These are phyloP conservation scores for Passiflora organensis DNA, from an alignment of 345 rosid genomes.

Conservation along the genomic window DNA sequence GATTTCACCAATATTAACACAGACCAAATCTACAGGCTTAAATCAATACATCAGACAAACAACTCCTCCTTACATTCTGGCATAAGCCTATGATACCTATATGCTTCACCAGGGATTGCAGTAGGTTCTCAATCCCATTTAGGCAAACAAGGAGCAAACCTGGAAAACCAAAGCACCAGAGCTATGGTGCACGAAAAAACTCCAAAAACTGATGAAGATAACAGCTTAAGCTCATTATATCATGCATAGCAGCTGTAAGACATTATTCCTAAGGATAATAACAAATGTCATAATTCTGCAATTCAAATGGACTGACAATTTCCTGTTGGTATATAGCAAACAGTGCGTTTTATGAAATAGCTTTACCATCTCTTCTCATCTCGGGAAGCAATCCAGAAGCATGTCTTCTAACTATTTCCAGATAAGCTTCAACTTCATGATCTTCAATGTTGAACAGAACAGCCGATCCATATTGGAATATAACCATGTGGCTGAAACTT, in stretches of 20 bases:
- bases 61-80: too few species aligned
- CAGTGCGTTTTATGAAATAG: background rate
- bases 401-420: constrained; percentile 61
- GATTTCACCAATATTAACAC: too few species aligned
- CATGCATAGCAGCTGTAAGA: too few species aligned
- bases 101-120: too few species aligned
- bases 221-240: too few species aligned
- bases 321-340: background rate
- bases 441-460: constrained; percentile 82
- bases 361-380: constrained; percentile 74
- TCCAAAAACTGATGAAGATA: background rate
- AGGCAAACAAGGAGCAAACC: too few species aligned
- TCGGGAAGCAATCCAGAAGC: constrained; percentile 77
- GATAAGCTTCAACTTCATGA: constrained; percentile 55
- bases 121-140: too few species aligned
- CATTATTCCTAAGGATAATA: too few species aligned
- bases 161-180: background rate
- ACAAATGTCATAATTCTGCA: background rate
- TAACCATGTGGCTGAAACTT: constrained; percentile 63
- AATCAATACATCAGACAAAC: too few species aligned
- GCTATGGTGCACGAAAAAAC: background rate
- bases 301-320: background rate
- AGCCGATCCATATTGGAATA: constrained; percentile 90
- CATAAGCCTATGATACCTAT: too few species aligned
- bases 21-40: too few species aligned